Conservation (phyloP, 176 grass and related monocot species). For the Raddia distichophylla region DNA sequence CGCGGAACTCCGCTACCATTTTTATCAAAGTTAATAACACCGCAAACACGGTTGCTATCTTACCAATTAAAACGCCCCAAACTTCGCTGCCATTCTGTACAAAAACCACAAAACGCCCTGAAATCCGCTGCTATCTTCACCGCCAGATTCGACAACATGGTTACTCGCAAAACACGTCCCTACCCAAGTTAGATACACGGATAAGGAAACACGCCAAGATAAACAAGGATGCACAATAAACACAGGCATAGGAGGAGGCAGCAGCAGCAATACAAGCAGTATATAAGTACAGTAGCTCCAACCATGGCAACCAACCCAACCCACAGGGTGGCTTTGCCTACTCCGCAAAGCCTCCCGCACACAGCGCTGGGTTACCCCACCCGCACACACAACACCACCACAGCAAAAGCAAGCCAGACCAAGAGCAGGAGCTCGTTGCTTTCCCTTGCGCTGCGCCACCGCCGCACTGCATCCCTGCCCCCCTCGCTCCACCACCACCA, state of each 20-base stretch:
- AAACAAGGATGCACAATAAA: neutral
- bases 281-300: slow-evolving; percentile 11
- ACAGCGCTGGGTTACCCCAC: slow-evolving; percentile 3
- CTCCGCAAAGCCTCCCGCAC: neutral
- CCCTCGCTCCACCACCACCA: neutral
- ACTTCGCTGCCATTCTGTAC: too few species aligned
- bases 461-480: neutral
- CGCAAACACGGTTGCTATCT: too few species aligned
- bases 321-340: neutral
- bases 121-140: too few species aligned
- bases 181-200: too few species aligned
- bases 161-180: too few species aligned
- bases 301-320: neutral
- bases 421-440: slow-evolving; percentile 33
- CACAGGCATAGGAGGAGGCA: neutral
- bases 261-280: neutral
- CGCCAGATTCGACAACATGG: too few species aligned
- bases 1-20: too few species aligned
- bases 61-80: too few species aligned
- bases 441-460: neutral
- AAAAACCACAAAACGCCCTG: too few species aligned
- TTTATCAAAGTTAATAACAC: too few species aligned
- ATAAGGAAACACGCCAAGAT: neutral
- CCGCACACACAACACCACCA: slow-evolving; percentile 33
- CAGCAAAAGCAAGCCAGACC: slow-evolving; percentile 30